Percentiles rank a stretch among this genome's conserved stretches.
These are phyloP conservation scores for Malassezia caprae DNA, from an alignment of 1,284 basidiomycete species.

Conservation along the genomic window DNA sequence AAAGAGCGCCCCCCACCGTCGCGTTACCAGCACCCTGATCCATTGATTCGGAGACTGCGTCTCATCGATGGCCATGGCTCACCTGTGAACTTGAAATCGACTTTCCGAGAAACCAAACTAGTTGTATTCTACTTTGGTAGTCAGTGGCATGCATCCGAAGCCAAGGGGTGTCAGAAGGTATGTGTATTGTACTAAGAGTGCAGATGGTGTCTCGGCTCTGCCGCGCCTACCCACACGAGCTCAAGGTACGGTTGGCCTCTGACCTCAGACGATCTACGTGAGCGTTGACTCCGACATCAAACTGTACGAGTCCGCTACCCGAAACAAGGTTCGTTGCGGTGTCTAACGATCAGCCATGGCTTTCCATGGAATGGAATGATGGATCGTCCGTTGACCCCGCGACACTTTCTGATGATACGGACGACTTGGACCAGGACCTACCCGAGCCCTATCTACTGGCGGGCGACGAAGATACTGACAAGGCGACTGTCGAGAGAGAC, in stretches of 20 bases:
- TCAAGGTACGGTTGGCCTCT: slow-evolving; percentile 26
- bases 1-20: slow-evolving; percentile 28
- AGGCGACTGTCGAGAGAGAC: slow-evolving; percentile 34
- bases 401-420: neutral
- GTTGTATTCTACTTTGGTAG: slow-evolving; percentile 49
- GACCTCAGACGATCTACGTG: slow-evolving; percentile 38
- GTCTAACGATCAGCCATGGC: slow-evolving; percentile 26
- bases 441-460: slow-evolving; percentile 43
- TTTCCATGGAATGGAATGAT: slow-evolving; percentile 49
- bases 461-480: slow-evolving; percentile 48
- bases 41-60: slow-evolving; percentile 45
- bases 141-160: slow-evolving; percentile 34
- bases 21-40: slow-evolving; percentile 48
- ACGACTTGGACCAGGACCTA: neutral
- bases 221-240: slow-evolving; percentile 38
- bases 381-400: slow-evolving; percentile 31
- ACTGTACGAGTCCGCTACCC: slow-evolving; percentile 42
- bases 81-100: slow-evolving; percentile 33
- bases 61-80: slow-evolving; percentile 41
- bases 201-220: slow-evolving; percentile 38
- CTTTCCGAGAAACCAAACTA: slow-evolving; percentile 45
- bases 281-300: slow-evolving; percentile 45
- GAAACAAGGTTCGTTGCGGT: slow-evolving; percentile 25
- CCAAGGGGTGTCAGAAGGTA: slow-evolving; percentile 29
- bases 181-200: neutral